These are phyloP conservation scores for Myochromella boudieri DNA, from an alignment of 768 basidiomycete species.

Conservation along the genomic window DNA sequence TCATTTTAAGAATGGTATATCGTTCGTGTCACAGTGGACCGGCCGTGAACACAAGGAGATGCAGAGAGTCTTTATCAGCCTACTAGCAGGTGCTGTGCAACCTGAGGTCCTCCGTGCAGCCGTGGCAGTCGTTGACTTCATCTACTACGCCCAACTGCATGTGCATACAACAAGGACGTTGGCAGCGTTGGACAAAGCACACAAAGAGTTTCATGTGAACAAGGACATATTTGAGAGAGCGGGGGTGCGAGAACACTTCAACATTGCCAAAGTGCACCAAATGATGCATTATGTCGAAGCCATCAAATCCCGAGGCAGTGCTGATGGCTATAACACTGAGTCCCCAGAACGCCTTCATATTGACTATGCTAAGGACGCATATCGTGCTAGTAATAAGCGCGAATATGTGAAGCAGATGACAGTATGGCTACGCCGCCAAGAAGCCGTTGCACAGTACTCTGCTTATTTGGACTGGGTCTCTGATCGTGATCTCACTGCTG, in stretches of 20 bases:
- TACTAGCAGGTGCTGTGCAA: slow-evolving; percentile 19
- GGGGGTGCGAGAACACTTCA: slow-evolving; percentile 26
- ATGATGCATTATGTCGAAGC: slow-evolving; percentile 26
- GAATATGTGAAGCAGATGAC: slow-evolving; percentile 31
- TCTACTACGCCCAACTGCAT: slow-evolving; percentile 22
- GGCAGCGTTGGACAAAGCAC: slow-evolving; percentile 15
- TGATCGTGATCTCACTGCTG: neutral
- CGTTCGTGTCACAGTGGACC: slow-evolving; percentile 3
- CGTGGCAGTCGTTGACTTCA: slow-evolving; percentile 29
- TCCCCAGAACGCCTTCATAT: slow-evolving; percentile 35
- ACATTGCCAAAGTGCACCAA: slow-evolving; percentile 34
- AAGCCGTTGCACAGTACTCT: slow-evolving; percentile 16
- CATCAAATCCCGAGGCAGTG: slow-evolving; percentile 24
- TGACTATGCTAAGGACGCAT: slow-evolving; percentile 33
- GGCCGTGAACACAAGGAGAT: slow-evolving; percentile 13
- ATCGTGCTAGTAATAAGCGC: slow-evolving; percentile 20
- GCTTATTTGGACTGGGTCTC: slow-evolving; percentile 9
- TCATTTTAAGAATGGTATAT: slow-evolving; percentile 7
- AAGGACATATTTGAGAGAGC: slow-evolving; percentile 25
- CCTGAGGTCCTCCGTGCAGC: slow-evolving; percentile 12
- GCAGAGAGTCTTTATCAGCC: slow-evolving; percentile 26
- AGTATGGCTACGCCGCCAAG: too few species aligned
- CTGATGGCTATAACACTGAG: slow-evolving; percentile 30
- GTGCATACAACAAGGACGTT: slow-evolving; percentile 23
- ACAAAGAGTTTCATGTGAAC: slow-evolving; percentile 23